phyloP scores from a whole-genome alignment of 495 filamentous ascomycete species.

The Hamigera avellanea region DNA sequence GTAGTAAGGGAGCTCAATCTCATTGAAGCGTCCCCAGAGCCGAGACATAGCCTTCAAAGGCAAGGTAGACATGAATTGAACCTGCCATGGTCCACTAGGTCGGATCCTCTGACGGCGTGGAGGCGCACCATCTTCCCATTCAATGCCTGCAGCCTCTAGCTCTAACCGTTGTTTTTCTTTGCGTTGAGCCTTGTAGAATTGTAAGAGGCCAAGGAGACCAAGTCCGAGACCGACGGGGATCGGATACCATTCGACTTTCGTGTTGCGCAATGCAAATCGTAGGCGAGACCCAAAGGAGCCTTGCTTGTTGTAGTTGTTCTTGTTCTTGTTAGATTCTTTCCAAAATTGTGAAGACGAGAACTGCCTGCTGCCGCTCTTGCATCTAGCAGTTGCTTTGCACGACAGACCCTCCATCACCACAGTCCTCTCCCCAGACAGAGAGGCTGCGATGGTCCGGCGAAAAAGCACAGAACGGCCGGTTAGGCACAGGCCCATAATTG shows the following conservation, averaged over 20 bases:
- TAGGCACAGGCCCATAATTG: slow-evolving; percentile 31
- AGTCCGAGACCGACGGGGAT: slow-evolving; percentile 88
- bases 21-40: slow-evolving; percentile 92
- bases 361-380: slow-evolving; percentile 17
- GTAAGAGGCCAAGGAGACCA: slow-evolving; percentile 69
- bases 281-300: slow-evolving; percentile 53
- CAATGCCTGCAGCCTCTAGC: slow-evolving; percentile 40
- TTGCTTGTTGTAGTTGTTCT: slow-evolving; percentile 29
- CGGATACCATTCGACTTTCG: slow-evolving; percentile 87
- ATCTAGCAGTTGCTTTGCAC: slow-evolving; percentile 28
- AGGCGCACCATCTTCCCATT: slow-evolving; percentile 34
- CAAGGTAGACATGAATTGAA: slow-evolving; percentile 91
- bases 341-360: slow-evolving; percentile 32
- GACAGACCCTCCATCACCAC: slow-evolving; percentile 28
- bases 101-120: slow-evolving; percentile 60
- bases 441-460: slow-evolving; percentile 18
- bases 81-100: slow-evolving; percentile 88
- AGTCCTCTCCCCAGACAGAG: slow-evolving; percentile 17
- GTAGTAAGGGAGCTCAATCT: slow-evolving; percentile 80
- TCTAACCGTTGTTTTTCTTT: slow-evolving; percentile 38
- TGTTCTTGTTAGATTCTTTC: slow-evolving; percentile 25
- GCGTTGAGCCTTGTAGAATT: slow-evolving; percentile 65
- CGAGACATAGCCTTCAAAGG: slow-evolving; percentile 90
- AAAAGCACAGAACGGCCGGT: slow-evolving; percentile 14
- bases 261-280: slow-evolving; percentile 53